These are phyloP conservation scores for Aristolochia fimbriata DNA, from an alignment of 164 flowering plant species.

Conservation along the genomic window DNA sequence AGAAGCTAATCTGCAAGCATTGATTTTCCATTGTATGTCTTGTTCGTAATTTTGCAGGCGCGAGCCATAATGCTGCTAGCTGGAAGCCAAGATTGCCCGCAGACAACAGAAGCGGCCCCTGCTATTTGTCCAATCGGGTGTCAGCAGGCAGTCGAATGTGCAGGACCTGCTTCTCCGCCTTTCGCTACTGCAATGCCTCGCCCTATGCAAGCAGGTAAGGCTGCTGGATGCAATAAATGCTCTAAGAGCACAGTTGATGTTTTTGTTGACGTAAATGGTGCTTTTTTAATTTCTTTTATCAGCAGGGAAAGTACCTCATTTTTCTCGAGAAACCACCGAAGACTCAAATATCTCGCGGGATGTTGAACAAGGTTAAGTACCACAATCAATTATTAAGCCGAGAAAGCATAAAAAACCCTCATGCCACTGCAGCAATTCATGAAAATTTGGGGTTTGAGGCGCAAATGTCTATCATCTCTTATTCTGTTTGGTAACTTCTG, in stretches of 20 bases:
- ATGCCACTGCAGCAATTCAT: too few relatives aligned
- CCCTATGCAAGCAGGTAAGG: not conserved
- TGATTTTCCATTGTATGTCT: not conserved
- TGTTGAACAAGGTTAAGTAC: slow-evolving; percentile 2
- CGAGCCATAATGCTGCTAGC: slow-evolving; percentile 57
- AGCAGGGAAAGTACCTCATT: slow-evolving; percentile 3
- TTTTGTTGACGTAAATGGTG: not conserved
- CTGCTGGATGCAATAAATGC: not conserved
- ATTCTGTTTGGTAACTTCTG: not conserved
- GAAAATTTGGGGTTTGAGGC: not conserved
- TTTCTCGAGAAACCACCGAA: slow-evolving; percentile 1
- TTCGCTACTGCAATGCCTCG: not conserved
- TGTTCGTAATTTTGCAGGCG: slow-evolving; percentile 31
- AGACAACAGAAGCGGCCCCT: slow-evolving; percentile 16
- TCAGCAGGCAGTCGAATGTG: slow-evolving; percentile 13
- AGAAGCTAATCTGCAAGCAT: not conserved
- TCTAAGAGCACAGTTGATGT: not conserved
- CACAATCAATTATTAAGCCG: not conserved
- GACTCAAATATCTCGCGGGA: slow-evolving; percentile 6
- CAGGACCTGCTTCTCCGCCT: not conserved
- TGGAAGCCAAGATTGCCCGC: slow-evolving; percentile 38
- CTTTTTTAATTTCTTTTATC: not conserved
- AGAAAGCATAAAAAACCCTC: too few relatives aligned
- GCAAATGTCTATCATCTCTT: not conserved
- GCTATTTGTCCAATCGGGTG: slow-evolving; percentile 18